Percentiles rank a stretch among this genome's conserved stretches.
These are phyloP conservation scores for Fusarium albidum DNA, from an alignment of 2,329 filamentous ascomycete species.

Conservation along the genomic window DNA sequence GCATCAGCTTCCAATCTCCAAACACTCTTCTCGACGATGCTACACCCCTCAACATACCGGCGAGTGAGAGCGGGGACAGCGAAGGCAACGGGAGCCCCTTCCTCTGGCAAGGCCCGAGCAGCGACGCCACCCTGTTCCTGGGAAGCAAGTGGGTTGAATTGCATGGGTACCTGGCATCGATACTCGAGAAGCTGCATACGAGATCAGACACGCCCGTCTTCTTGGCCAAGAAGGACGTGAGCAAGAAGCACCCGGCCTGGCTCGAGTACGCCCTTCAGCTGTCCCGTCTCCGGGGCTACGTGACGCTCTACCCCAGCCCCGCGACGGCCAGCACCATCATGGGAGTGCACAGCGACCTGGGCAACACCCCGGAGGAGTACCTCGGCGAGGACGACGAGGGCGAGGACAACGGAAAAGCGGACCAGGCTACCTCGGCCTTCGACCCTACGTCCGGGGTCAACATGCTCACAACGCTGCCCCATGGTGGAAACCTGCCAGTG, in stretches of 20 bases:
- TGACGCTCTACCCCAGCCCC: slow-evolving; percentile 78
- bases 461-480: slow-evolving; percentile 59
- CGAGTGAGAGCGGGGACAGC: slow-evolving; percentile 22
- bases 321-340: slow-evolving; percentile 63
- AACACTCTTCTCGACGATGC: slow-evolving; percentile 68
- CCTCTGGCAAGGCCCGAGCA: slow-evolving; percentile 85
- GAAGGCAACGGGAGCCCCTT: slow-evolving; percentile 63
- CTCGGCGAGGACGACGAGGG: slow-evolving; percentile 38
- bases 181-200: slow-evolving; percentile 57
- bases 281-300: slow-evolving; percentile 78
- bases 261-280: slow-evolving; percentile 81
- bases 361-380: slow-evolving; percentile 76
- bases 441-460: slow-evolving; percentile 53
- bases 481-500: slow-evolving; percentile 52
- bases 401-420: slow-evolving; percentile 41
- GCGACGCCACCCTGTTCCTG: slow-evolving; percentile 82
- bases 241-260: slow-evolving; percentile 76
- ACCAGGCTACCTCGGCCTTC: slow-evolving; percentile 42
- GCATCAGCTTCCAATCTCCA: slow-evolving; percentile 82
- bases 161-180: slow-evolving; percentile 77
- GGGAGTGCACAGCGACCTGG: slow-evolving; percentile 81
- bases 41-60: slow-evolving; percentile 60
- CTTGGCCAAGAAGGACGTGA: slow-evolving; percentile 65
- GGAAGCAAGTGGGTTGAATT: slow-evolving; percentile 89
- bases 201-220: slow-evolving; percentile 49